Evolutionary conservation across 2,329 filamentous ascomycete species (phyloP).

Genomic region (Curvularia sp.): DNA sequence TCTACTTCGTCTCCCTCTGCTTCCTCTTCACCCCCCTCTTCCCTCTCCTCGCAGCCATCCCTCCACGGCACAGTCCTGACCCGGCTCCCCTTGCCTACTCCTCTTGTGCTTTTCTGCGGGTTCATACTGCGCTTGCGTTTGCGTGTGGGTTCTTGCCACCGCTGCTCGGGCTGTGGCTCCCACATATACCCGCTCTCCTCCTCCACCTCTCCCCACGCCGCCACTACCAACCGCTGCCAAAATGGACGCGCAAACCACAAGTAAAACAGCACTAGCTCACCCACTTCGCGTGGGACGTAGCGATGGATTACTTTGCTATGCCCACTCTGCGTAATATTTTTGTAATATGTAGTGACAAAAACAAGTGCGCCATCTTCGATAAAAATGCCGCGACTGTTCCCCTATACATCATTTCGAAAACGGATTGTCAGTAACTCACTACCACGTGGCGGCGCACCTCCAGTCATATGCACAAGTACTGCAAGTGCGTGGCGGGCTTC

Average conservation of each 20-base stretch:
- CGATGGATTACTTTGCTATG: no score
- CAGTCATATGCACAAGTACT: neutral
- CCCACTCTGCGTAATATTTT: neutral
- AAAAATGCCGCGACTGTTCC: slow-evolving; percentile 22
- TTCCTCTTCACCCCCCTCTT: slow-evolving; percentile 1
- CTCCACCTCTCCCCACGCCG: no score
- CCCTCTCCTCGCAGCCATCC: no score
- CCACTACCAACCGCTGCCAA: no score
- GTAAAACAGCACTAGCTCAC: no score
- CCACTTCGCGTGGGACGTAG: no score
- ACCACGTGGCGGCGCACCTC: slow-evolving; percentile 13
- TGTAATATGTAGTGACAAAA: slow-evolving; percentile 32
- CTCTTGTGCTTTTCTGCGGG: slow-evolving; percentile 5
- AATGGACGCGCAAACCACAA: no score
- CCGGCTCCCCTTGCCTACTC: neutral
- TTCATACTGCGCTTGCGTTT: neutral
- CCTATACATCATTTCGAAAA: slow-evolving; percentile 25
- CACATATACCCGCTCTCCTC: slow-evolving; percentile 2
- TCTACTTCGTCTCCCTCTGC: no score
- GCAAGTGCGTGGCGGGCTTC: neutral
- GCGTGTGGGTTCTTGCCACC: slow-evolving; percentile 21
- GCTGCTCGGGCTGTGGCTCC: slow-evolving; percentile 14
- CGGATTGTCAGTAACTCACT: slow-evolving; percentile 28
- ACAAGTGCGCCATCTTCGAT: slow-evolving; percentile 31
- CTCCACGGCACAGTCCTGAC: slow-evolving; percentile 3